A percentile compares a stretch with the other conserved stretches of the same genome.
Conservation (phyloP, 768 basidiomycete species). For the Amanita rimosa region DNA sequence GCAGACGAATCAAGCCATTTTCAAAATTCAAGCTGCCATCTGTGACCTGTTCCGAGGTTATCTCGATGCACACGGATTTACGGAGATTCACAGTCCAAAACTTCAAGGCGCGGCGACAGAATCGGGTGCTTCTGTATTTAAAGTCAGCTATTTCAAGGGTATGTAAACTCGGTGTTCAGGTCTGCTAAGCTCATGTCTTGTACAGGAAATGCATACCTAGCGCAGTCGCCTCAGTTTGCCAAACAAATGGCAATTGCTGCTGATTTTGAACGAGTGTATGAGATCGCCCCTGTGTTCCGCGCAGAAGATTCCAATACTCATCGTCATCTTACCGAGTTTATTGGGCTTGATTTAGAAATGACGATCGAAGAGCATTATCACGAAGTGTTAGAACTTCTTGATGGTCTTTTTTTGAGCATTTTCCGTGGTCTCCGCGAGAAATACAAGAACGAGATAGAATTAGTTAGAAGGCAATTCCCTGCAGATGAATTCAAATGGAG, state of each 20-base stretch:
- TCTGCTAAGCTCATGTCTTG: neutral
- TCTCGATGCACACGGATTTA: slow-evolving; percentile 65
- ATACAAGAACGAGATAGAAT: slow-evolving; percentile 74
- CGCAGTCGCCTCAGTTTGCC: slow-evolving; percentile 93
- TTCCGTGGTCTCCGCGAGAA: slow-evolving; percentile 75
- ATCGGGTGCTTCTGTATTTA: slow-evolving; percentile 94
- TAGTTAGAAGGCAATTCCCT: slow-evolving; percentile 79
- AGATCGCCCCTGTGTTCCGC: slow-evolving; percentile 94
- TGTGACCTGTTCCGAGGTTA: slow-evolving; percentile 80
- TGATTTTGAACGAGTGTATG: slow-evolving; percentile 97
- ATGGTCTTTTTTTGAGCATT: slow-evolving; percentile 75
- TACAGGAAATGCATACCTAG: slow-evolving; percentile 80
- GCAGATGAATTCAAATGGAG: slow-evolving; percentile 94
- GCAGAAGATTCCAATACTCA: slow-evolving; percentile 97
- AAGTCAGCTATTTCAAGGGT: slow-evolving; percentile 98
- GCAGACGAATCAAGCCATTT: slow-evolving; percentile 91
- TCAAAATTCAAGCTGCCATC: slow-evolving; percentile 84
- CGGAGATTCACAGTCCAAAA: slow-evolving; percentile 96
- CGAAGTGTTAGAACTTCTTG: slow-evolving; percentile 90
- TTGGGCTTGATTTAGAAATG: slow-evolving; percentile 99
- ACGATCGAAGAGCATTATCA: slow-evolving; percentile 97
- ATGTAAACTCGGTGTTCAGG: neutral
- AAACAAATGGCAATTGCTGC: slow-evolving; percentile 99
- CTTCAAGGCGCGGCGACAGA: slow-evolving; percentile 96
- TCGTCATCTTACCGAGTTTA: slow-evolving; percentile 97